Percentiles rank a stretch among this genome's conserved stretches.
Evolutionary conservation across 305 asterid species (phyloP).

Genomic region (Fraxinus latifolia): DNA sequence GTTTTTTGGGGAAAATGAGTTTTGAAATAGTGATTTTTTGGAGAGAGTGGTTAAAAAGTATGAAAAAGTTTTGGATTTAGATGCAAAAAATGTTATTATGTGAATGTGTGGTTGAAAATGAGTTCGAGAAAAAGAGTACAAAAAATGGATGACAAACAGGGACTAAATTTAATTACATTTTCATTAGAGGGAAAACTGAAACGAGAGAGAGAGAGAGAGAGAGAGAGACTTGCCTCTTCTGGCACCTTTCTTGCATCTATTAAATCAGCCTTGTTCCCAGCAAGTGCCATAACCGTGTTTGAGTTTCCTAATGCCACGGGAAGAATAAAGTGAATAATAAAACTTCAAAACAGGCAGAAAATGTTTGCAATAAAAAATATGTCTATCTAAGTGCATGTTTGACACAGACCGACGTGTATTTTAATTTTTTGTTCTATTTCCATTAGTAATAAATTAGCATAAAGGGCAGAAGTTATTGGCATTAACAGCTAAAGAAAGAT

Average conservation of each 20-base stretch:
- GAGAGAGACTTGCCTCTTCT: conserved; percentile 51
- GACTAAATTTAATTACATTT: not conserved
- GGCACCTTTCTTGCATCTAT: conserved; percentile 52
- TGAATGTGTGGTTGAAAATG: too few relatives aligned
- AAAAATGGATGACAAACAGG: not conserved
- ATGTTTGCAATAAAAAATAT: not conserved
- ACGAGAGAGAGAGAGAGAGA: not conserved
- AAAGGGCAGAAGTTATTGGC: not conserved
- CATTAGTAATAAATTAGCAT: not conserved
- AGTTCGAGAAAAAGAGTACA: not conserved
- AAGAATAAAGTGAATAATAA: not conserved
- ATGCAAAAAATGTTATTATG: not conserved
- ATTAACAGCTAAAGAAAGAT: not conserved
- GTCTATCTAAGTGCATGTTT: not conserved
- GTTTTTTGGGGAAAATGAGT: not conserved
- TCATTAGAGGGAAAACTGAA: not conserved
- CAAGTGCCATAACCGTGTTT: conserved; percentile 43
- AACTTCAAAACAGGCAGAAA: not conserved
- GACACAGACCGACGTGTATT: not conserved
- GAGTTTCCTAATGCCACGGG: conserved; percentile 26
- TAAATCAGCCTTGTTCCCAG: conserved; percentile 43
- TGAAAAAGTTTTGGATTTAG: too few relatives aligned
- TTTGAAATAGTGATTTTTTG: not conserved
- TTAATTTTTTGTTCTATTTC: not conserved
- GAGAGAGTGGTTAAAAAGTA: not conserved